Evolutionary conservation across 176 grass and related monocot genomes (phyloP).

Genomic region (Aegilops sharonensis): DNA sequence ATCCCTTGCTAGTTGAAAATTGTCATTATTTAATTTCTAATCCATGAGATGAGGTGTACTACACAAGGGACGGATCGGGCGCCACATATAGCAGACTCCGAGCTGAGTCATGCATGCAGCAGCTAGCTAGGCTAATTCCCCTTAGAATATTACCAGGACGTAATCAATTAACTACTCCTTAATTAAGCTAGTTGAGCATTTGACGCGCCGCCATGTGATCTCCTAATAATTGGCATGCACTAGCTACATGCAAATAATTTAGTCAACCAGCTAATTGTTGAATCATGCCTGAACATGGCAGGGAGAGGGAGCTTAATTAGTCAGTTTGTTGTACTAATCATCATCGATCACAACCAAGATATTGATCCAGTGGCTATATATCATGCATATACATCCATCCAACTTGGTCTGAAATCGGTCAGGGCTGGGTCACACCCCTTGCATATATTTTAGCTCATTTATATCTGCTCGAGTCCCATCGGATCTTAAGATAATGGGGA

Average conservation of each 20-base stretch:
- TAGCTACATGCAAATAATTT: constrained; percentile 35
- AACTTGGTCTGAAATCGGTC: constrained; percentile 41
- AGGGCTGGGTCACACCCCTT: constrained; percentile 33
- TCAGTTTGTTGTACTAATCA: constrained; percentile 7
- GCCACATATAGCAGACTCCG: neutral
- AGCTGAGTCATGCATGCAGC: constrained; percentile 17
- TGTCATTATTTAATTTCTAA: neutral
- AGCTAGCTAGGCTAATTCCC: neutral
- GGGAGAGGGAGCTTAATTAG: neutral
- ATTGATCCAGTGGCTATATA: constrained; percentile 25
- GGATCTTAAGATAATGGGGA: constrained; percentile 32
- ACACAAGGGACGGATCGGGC: neutral
- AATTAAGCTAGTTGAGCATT: constrained; percentile 24
- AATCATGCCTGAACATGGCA: constrained; percentile 53
- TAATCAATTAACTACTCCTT: constrained; percentile 18
- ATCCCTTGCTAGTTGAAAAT: neutral
- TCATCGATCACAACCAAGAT: constrained; percentile 49
- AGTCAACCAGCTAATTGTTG: constrained; percentile 46
- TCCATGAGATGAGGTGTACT: neutral
- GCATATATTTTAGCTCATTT: neutral
- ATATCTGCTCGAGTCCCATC: constrained; percentile 23
- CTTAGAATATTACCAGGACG: neutral
- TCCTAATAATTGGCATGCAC: constrained; percentile 42
- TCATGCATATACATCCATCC: constrained; percentile 33
- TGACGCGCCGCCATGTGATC: constrained; percentile 50